Evolutionary conservation across 2,329 filamentous ascomycete genomes (phyloP).

Genomic region (Emergomyces orientalis): DNA sequence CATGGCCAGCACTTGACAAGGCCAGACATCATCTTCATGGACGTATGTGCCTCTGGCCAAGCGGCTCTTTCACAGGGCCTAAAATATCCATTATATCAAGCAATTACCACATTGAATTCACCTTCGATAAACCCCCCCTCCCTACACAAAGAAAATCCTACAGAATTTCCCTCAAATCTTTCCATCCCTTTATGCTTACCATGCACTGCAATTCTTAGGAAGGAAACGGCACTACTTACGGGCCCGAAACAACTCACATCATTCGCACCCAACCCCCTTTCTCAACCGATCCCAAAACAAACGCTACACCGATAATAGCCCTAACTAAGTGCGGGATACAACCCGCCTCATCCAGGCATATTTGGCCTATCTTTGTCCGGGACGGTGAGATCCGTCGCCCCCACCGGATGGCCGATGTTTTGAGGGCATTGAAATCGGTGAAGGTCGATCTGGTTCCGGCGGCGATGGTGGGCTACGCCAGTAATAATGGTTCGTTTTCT

Average conservation of each 20-base stretch:
- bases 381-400: neutral
- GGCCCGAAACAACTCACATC: neutral
- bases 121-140: no score
- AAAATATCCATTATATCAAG: neutral
- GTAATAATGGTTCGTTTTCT: neutral
- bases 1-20: neutral
- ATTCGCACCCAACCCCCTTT: constrained; percentile 2
- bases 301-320: neutral
- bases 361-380: neutral
- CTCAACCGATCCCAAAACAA: neutral
- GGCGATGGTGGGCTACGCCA: neutral
- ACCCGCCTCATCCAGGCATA: neutral
- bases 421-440: neutral
- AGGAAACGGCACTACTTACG: neutral
- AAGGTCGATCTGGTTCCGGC: neutral
- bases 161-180: neutral
- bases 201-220: neutral
- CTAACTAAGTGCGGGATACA: neutral
- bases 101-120: neutral
- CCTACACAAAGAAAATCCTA: no score
- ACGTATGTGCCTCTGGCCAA: neutral
- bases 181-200: neutral
- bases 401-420: neutral
- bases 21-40: neutral
- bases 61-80: neutral